Evolutionary conservation across 805 yeast genomes (phyloP).

Genomic region (Wickerhamomyces canadensis): DNA sequence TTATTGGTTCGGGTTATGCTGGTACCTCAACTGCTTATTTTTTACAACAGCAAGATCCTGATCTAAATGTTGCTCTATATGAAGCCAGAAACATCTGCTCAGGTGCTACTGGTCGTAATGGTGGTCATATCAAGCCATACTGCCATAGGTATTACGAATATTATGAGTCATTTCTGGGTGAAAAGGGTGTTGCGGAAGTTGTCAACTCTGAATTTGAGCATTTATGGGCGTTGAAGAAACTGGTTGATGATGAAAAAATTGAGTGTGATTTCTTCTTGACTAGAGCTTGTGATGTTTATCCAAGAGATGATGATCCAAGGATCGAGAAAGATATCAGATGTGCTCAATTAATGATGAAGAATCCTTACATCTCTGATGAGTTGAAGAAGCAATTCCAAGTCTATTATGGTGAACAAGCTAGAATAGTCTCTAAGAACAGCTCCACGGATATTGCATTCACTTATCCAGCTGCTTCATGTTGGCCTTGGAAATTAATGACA

Average conservation of each 20-base stretch:
- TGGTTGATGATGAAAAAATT: conserved; percentile 28
- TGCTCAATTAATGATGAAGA: conserved; percentile 18
- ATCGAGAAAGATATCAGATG: conserved; percentile 10
- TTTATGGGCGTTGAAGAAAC: conserved; percentile 26
- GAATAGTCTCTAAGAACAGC: conserved; percentile 57
- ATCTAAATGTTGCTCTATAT: conserved; percentile 24
- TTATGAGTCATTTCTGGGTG: conserved; percentile 9
- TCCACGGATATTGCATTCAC: conserved; percentile 77
- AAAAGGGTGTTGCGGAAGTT: conserved; percentile 28
- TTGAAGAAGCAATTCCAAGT: conserved; percentile 29
- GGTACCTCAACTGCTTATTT: conserved; percentile 37
- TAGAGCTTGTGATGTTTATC: conserved; percentile 30
- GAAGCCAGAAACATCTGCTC: conserved; percentile 38
- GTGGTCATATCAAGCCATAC: conserved; percentile 42
- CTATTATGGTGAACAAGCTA: conserved; percentile 32
- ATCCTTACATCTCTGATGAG: conserved; percentile 25
- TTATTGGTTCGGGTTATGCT: conserved; percentile 42
- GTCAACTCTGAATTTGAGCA: conserved; percentile 34
- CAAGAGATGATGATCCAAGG: conserved; percentile 19
- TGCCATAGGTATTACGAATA: conserved; percentile 11
- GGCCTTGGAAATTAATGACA: conserved; percentile 38
- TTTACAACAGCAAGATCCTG: conserved; percentile 25
- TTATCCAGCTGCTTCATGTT: conserved; percentile 38
- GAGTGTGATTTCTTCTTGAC: conserved; percentile 34
- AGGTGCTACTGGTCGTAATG: conserved; percentile 45